Conservation (phyloP, 495 filamentous ascomycete genomes). For the Lasiosphaeria ovina region DNA sequence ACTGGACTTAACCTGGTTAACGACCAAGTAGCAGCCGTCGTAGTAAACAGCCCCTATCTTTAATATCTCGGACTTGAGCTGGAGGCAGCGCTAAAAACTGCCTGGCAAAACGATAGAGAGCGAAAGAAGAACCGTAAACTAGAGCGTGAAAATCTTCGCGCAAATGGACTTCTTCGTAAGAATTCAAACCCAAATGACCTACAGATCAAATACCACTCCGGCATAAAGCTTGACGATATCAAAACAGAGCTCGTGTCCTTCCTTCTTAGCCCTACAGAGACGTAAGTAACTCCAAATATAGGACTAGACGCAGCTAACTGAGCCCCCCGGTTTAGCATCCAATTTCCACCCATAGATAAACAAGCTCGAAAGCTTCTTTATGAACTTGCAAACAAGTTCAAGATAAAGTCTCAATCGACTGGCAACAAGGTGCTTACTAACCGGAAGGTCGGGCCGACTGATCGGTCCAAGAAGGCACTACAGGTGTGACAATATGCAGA, state of each 20-base stretch:
- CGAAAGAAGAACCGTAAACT: conserved; percentile 79
- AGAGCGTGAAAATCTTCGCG: conserved; percentile 74
- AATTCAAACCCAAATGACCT: conserved; percentile 62
- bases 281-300: conserved; percentile 46
- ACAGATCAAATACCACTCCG: conserved; percentile 67
- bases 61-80: conserved; percentile 75
- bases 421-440: conserved; percentile 44
- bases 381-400: conserved; percentile 64
- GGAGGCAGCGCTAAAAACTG: conserved; percentile 54
- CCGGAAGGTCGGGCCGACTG: no score
- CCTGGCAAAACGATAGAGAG: conserved; percentile 74
- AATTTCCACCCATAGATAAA: conserved; percentile 83
- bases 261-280: conserved; percentile 59
- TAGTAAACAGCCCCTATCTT: conserved; percentile 46
- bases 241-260: conserved; percentile 70
- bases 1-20: conserved; percentile 64
- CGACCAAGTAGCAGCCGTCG: conserved; percentile 57
- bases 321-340: conserved; percentile 58
- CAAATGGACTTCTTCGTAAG: conserved; percentile 73
- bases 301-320: conserved; percentile 16
- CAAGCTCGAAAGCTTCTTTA: conserved; percentile 73
- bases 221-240: conserved; percentile 69
- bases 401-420: conserved; percentile 77
- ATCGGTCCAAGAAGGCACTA: no score
- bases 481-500: no score